Base-by-base conservation (phyloP, 2,329 filamentous ascomycete species). In the Nannizziopsis barbatae region DNA sequence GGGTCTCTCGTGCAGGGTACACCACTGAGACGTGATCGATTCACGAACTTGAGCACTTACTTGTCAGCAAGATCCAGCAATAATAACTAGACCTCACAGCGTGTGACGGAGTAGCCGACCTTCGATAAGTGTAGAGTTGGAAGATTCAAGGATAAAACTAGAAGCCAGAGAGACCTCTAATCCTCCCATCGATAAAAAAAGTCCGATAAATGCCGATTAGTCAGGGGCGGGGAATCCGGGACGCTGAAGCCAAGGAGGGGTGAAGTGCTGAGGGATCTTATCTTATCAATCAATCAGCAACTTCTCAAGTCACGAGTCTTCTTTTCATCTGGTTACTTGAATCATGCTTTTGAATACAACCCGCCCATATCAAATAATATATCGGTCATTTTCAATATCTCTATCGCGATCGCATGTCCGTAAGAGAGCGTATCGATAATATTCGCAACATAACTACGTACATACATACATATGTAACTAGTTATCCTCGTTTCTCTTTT, bases 241-340 rank as follows among this genome's bases (percentile, higher is more conserved):
- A 17, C 22, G 20, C 15, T 30, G 11, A 42, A n/a, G 12, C 8
- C 22, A 12, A n/a, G 20, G 4, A 14, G 8, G 8, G 10, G 10
- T 2, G 20, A n/a, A 11, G 20, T 11, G 10, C 3, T 7, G 14
- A 27, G 15, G 14, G 12, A 48, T 48, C 45, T 48, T 48, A 48
- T 48, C 45, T 48, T 48, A 48, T 48, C 45, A 43, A 42, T 42
- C 8, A 18, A 20, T n/a, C 15, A 14, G 12, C 31, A 17, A 31
- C 14, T 10, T 42, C 27, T 11, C 39, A 42, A 32, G 14, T 32
- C 45, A 42, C 45, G 22, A 27, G 7, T 9, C n/a, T 37, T 37
- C n/a, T 37, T 37, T 37, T 17, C 35, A 9, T 37, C 35, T 17
- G 17, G 7, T 27, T 27, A 4, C 35, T 8, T 4, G 35, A 37